Base-by-base conservation (phyloP, 108 stramenopile species). In the Schizochytrium sp. region DNA sequence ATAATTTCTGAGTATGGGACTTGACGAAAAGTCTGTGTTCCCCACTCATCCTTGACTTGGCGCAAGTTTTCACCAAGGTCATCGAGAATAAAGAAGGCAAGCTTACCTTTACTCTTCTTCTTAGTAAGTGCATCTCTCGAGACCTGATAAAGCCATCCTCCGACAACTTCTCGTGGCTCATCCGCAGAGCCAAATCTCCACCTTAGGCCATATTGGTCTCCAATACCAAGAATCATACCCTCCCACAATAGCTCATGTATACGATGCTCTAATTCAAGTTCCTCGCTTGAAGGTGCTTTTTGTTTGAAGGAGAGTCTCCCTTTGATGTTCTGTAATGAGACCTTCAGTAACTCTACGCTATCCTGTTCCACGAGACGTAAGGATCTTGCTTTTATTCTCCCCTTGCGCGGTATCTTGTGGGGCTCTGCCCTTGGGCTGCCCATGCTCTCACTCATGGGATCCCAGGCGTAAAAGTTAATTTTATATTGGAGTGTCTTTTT, bases 161-260 rank as follows among this genome's bases (percentile, higher is more conserved):
- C 76, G 47, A 55, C 55, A 10, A 40, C 10, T 10, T 83, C 47
- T 13, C 76, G 76, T 1, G 76, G 76, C 15, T 83, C 76, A 42
- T 83, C 76, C 5, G 76, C 76, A 53, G 50, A 55, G 38, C 76
- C 76, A 53, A 55, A 83, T n/a, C 76, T 17, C 76, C 76, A 83
- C 8, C 1, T 56, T 47, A 83, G 76, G 15, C 76, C 76, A 53
- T 83, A 83, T 38, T 49, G 38, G 76, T 55, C 76, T n/a, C 76
- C 3, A 53, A 83, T 83, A 1, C 76, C 76, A 53, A 83, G 76
- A n/a, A 83, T 28, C 8, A 83, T 42, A 53, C 50, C 76, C 13
- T 83, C 76, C 50, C 53, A 55, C 47, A 83, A n/a, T 5, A 83
- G 45, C 15, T 56, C 76, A 40, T 55, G 12, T n/a, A 83, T 53